Conservation (phyloP, 2,329 filamentous ascomycete species). For the Fusarium sp. region DNA sequence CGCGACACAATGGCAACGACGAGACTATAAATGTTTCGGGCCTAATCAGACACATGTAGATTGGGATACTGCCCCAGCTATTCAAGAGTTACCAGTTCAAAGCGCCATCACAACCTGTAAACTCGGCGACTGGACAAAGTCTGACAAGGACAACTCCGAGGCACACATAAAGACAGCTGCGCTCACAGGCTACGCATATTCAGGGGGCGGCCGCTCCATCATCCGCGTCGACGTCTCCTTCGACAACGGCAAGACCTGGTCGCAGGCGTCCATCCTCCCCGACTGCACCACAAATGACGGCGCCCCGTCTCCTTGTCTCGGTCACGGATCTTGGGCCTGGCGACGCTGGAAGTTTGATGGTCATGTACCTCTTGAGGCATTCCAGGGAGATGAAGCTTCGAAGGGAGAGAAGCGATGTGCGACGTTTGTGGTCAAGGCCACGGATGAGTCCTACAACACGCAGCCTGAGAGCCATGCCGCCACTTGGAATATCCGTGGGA, state of each 20-base stretch:
- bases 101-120: constrained; percentile 67
- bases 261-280: constrained; percentile 66
- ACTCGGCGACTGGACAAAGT: constrained; percentile 50
- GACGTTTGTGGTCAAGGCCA: constrained; percentile 69
- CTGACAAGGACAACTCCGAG: not conserved
- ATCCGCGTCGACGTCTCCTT: constrained; percentile 72
- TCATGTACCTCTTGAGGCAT: constrained; percentile 51
- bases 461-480: constrained; percentile 67
- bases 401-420: constrained; percentile 50
- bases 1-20: constrained; percentile 68
- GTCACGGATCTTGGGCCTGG: constrained; percentile 68
- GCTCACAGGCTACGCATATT: constrained; percentile 71
- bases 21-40: constrained; percentile 74
- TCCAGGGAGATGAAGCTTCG: constrained; percentile 26
- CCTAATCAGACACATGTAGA: constrained; percentile 67
- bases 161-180: constrained; percentile 44
- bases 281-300: constrained; percentile 51
- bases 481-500: constrained; percentile 70
- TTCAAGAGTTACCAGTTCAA: constrained; percentile 73
- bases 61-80: constrained; percentile 68
- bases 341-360: constrained; percentile 66
- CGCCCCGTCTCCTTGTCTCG: constrained; percentile 46
- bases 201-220: constrained; percentile 70
- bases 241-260: constrained; percentile 70
- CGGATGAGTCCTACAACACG: constrained; percentile 70